phyloP scores from a whole-genome alignment of 805 yeast species.

The Peterozyma xylosa region DNA sequence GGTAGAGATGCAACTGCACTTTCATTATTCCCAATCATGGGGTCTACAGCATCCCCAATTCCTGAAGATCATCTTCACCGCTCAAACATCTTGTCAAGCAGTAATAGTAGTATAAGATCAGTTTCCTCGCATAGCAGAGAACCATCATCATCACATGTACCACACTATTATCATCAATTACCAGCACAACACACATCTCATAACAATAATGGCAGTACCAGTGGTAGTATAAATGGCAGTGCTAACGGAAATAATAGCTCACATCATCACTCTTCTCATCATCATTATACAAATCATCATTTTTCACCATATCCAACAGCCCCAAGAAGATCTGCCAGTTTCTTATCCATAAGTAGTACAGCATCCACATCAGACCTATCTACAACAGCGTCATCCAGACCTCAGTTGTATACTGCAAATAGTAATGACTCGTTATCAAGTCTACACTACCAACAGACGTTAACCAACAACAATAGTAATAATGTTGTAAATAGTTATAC shows the following conservation, averaged over 20 bases:
- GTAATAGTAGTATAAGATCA: too few species aligned
- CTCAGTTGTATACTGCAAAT: neutral
- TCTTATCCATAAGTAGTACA: slow-evolving; percentile 2
- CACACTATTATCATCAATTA: slow-evolving; percentile 8
- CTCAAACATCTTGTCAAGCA: too few species aligned
- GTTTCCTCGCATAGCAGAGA: too few species aligned
- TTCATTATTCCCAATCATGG: neutral
- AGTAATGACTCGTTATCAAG: slow-evolving; percentile 7
- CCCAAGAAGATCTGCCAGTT: slow-evolving; percentile 4
- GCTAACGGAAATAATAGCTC: neutral
- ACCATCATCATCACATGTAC: slow-evolving; percentile 1
- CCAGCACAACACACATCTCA: slow-evolving; percentile 1
- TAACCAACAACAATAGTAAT: slow-evolving; percentile 2
- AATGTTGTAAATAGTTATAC: neutral
- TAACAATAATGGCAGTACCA: neutral
- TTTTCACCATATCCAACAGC: slow-evolving; percentile 6
- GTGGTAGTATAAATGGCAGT: neutral
- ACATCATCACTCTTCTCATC: slow-evolving; percentile 4
- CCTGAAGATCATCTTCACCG: neutral
- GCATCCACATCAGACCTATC: neutral
- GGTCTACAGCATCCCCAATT: neutral
- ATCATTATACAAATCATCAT: slow-evolving; percentile 1
- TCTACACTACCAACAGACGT: slow-evolving; percentile 7
- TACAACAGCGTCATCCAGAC: slow-evolving; percentile 1
- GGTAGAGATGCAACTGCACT: neutral